Conservation (phyloP, 78 protist species). For the Monosiga brevicollis region DNA sequence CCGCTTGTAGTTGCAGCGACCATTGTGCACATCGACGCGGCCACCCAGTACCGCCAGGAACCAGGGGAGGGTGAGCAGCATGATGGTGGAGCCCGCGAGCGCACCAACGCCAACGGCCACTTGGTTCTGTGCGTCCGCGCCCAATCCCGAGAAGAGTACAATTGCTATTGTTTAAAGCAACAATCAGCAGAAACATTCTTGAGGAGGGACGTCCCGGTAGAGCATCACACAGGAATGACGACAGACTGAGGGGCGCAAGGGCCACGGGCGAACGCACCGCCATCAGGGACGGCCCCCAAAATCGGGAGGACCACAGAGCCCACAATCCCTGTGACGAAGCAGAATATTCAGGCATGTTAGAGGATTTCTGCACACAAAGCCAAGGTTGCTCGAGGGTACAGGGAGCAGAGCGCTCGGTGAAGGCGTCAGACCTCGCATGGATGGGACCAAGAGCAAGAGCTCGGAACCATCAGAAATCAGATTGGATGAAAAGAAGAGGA, state of each 20-base stretch:
- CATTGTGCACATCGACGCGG: slow-evolving; percentile 18
- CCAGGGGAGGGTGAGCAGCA: slow-evolving; percentile 83
- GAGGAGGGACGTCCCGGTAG: too few relatives aligned
- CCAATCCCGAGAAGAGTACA: slow-evolving; percentile 61
- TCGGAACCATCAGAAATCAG: slow-evolving; percentile 68
- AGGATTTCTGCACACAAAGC: background rate
- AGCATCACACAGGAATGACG: too few relatives aligned
- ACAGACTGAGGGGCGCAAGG: too few relatives aligned
- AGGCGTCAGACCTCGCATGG: background rate
- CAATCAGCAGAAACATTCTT: too few relatives aligned
- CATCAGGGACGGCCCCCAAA: slow-evolving; percentile 84
- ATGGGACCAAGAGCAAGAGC: slow-evolving; percentile 32
- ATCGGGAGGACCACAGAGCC: slow-evolving; percentile 71
- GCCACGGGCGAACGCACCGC: too few relatives aligned
- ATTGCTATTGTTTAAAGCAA: too few relatives aligned
- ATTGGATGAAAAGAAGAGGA: slow-evolving; percentile 32
- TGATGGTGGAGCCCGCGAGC: slow-evolving; percentile 78
- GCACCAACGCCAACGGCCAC: slow-evolving; percentile 78
- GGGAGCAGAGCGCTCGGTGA: background rate
- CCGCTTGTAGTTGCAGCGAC: background rate
- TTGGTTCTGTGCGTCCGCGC: slow-evolving; percentile 62
- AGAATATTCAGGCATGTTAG: background rate
- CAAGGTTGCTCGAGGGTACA: background rate
- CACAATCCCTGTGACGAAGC: slow-evolving; percentile 14
- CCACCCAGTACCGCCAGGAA: slow-evolving; percentile 20